Base-by-base conservation (phyloP, 257 asterid species). In the Lithospermum erythrorhizon region DNA sequence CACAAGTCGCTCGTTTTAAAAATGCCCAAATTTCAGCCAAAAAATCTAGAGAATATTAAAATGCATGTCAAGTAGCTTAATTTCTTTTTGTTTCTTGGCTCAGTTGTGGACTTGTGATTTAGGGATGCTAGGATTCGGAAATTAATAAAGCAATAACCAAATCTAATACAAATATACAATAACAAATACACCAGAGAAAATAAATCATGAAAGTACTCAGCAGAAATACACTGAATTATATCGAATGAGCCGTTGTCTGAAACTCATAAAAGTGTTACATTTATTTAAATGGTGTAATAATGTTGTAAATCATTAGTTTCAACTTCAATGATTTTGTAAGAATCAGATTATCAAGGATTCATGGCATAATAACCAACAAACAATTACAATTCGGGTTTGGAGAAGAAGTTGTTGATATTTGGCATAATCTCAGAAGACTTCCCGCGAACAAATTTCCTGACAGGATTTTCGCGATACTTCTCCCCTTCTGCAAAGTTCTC, bases 331-430 rank as follows among this genome's bases (percentile, higher is more conserved):
- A 41, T 14, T n/a, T 41, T 13, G 49, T 16, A 41, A 41, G 49
- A 41, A 41, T 41, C 17, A 13, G 18, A 41, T 41, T 2, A 41
- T 41, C 49, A 41, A 41, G 49, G 14, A 41, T 41, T 37, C 0
- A 11, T 41, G 49, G 18, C 4, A 56, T 30, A 23, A 15, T 30
- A 62, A 54, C 9, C 18, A 37, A 0, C 22, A 21, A 27, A 32
- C 52, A 47, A 41, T 78, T 68, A 79, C 66, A 77, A 75, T 11
- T 73, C 61, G 22, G 95, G 93, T 68, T 87, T 82, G 21, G 84
- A 63, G 70, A 85, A 85, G 72, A 67, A 67, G 21, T 35, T 61
- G 72, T 67, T 67, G 61, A 67, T n/a, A 0, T 47, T 22, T 41
- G 72, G 72, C 66, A 67, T 60, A 29, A 67, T 61, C 72, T 67